Conservation (phyloP, 75 land plant genomes). For the Azolla pinnata region DNA sequence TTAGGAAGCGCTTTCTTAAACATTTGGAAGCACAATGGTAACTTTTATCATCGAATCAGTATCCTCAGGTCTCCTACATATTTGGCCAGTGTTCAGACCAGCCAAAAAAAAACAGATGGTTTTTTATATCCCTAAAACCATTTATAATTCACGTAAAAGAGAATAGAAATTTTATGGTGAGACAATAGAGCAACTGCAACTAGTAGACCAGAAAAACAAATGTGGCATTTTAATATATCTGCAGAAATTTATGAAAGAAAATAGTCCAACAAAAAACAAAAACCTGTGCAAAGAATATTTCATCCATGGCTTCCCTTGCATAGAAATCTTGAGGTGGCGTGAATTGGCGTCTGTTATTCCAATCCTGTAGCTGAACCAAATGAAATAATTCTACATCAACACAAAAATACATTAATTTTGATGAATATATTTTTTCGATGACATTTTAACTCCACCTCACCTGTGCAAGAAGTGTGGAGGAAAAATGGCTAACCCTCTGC, state of each 20-base stretch:
- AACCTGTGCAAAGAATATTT: conserved; percentile 71
- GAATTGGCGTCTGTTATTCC: conserved; percentile 78
- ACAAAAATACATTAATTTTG: not conserved
- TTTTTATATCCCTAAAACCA: not conserved
- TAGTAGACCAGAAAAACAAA: not conserved
- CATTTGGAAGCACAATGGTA: too few species aligned
- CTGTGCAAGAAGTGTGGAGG: conserved; percentile 66
- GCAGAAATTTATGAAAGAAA: conserved; percentile 3
- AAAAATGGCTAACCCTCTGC: conserved; percentile 39
- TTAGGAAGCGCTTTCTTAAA: too few species aligned
- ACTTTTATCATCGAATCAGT: too few species aligned
- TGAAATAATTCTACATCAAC: not conserved
- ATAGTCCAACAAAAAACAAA: conserved; percentile 1
- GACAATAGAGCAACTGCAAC: not conserved
- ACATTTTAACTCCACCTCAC: conserved; percentile 17
- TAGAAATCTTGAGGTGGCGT: conserved; percentile 67
- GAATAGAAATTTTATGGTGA: too few species aligned
- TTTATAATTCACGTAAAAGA: not conserved
- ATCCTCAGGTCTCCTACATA: too few species aligned
- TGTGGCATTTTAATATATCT: not conserved
- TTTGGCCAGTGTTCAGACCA: too few species aligned
- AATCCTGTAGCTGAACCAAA: conserved; percentile 68
- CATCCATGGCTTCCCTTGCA: conserved; percentile 71
- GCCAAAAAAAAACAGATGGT: too few species aligned
- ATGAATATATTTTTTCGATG: not conserved